Conservation (phyloP, 805 yeast species). For the Yarrowia bubula region DNA sequence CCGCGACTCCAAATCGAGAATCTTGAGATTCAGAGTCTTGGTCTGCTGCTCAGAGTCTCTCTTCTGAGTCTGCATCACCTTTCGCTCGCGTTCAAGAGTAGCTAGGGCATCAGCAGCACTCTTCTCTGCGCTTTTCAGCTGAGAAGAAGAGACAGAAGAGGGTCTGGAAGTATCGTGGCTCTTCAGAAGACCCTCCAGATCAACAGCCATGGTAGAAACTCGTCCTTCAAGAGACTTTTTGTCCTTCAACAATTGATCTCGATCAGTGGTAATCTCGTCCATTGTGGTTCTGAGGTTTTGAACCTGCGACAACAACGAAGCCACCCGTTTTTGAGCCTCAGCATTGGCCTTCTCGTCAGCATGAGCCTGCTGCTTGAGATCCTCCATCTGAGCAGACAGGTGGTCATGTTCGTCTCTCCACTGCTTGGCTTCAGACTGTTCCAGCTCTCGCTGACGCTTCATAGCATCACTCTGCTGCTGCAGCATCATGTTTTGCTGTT, state of each 20-base stretch:
- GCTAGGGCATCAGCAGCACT: slow-evolving; percentile 5
- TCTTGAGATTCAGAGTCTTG: slow-evolving; percentile 32
- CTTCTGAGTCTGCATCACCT: slow-evolving; percentile 17
- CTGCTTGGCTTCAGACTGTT: slow-evolving; percentile 8
- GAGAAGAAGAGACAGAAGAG: background rate
- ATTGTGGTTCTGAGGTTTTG: slow-evolving; percentile 56
- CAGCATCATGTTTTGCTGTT: background rate
- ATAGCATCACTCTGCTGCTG: slow-evolving; percentile 16
- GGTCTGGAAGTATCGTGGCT: background rate
- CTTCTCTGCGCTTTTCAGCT: background rate
- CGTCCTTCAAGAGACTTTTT: slow-evolving; percentile 49
- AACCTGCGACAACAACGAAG: slow-evolving; percentile 52
- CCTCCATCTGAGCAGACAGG: slow-evolving; percentile 43
- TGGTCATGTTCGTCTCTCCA: slow-evolving; percentile 27
- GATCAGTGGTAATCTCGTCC: slow-evolving; percentile 59
- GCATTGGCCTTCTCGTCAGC: slow-evolving; percentile 44
- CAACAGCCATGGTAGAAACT: slow-evolving; percentile 43
- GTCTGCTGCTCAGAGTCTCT: slow-evolving; percentile 39
- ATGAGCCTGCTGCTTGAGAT: slow-evolving; percentile 48
- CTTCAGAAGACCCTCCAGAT: slow-evolving; percentile 12
- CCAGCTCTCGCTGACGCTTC: slow-evolving; percentile 11
- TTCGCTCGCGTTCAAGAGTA: slow-evolving; percentile 30
- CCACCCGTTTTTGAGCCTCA: slow-evolving; percentile 48
- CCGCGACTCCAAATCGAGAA: slow-evolving; percentile 34
- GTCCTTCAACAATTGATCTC: slow-evolving; percentile 56